These are phyloP conservation scores for Fusarium algeriense DNA, from an alignment of 2,329 filamentous ascomycete genomes.

Conservation along the genomic window DNA sequence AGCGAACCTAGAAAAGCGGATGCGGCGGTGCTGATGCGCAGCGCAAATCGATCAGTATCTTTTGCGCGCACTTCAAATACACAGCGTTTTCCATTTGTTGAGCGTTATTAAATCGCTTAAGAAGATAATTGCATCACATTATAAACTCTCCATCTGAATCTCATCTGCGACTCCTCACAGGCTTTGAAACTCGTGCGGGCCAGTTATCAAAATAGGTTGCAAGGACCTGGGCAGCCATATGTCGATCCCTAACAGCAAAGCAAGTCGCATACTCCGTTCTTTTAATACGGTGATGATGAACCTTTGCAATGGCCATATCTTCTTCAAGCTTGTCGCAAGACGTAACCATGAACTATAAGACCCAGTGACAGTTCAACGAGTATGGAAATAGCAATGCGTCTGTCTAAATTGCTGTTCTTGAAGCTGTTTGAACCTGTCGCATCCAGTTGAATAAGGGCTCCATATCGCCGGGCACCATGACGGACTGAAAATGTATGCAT, in stretches of 20 bases:
- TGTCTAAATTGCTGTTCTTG: not conserved
- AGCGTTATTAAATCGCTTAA: not conserved
- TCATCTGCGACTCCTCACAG: conserved; percentile 17
- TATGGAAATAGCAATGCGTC: conserved; percentile 31
- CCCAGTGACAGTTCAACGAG: conserved; percentile 22
- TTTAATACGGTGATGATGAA: conserved; percentile 38
- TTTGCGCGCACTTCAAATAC: conserved; percentile 29
- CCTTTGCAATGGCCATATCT: conserved; percentile 26
- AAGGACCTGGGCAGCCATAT: conserved; percentile 38
- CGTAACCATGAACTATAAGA: conserved; percentile 19
- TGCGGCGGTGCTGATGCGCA: conserved; percentile 35
- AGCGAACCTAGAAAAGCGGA: conserved; percentile 42
- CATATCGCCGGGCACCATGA: conserved; percentile 21
- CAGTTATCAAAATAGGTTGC: conserved; percentile 34
- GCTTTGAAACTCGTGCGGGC: conserved; percentile 32
- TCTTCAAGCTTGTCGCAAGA: conserved; percentile 34
- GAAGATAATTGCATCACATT: conserved; percentile 1
- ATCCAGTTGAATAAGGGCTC: conserved; percentile 23
- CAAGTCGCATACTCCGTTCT: conserved; percentile 37
- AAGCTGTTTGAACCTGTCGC: conserved; percentile 1
- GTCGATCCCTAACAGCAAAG: conserved; percentile 36
- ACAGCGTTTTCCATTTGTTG: not conserved
- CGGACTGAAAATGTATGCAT: conserved; percentile 23
- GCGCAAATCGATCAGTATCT: conserved; percentile 24
- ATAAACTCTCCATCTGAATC: conserved; percentile 1